These are phyloP conservation scores for Aegilops longissima DNA, from an alignment of 176 grass and related monocot species.

Conservation along the genomic window DNA sequence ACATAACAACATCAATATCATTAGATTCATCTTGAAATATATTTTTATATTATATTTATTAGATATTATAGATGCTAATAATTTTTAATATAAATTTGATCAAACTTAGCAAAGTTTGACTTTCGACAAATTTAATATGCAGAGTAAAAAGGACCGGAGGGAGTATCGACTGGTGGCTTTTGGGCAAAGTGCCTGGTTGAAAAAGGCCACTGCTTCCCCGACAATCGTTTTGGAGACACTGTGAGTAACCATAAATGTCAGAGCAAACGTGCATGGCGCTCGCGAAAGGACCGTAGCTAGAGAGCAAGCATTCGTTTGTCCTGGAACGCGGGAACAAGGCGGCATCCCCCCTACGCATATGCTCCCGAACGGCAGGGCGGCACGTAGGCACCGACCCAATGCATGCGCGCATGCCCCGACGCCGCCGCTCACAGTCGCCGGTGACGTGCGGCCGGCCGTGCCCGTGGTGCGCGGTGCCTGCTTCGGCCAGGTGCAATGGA, in stretches of 20 bases:
- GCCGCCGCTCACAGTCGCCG: background rate
- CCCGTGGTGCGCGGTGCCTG: background rate
- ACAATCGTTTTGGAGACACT: conserved; percentile 1
- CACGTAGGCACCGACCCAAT: conserved; percentile 1
- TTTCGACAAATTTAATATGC: too few species aligned
- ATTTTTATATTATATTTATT: too few species aligned
- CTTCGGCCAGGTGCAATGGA: conserved; percentile 14
- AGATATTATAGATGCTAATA: too few species aligned
- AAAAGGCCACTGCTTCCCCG: background rate
- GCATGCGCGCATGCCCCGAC: background rate
- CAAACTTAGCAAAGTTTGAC: too few species aligned
- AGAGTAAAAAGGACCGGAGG: too few species aligned
- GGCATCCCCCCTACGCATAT: background rate
- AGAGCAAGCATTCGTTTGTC: conserved; percentile 24
- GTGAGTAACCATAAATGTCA: background rate
- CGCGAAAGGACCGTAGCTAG: background rate
- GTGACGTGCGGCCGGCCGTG: conserved; percentile 4
- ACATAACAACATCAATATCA: too few species aligned
- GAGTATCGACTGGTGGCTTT: background rate
- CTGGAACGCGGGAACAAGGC: background rate
- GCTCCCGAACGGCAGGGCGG: background rate
- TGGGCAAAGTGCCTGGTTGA: background rate
- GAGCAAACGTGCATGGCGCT: background rate
- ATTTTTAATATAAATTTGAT: too few species aligned
- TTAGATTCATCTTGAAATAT: too few species aligned